Evolutionary conservation across 2,329 filamentous ascomycete species (phyloP), one percentile per base, ranked within the genome.

Genomic region (Xylariaceae sp.): DNA sequence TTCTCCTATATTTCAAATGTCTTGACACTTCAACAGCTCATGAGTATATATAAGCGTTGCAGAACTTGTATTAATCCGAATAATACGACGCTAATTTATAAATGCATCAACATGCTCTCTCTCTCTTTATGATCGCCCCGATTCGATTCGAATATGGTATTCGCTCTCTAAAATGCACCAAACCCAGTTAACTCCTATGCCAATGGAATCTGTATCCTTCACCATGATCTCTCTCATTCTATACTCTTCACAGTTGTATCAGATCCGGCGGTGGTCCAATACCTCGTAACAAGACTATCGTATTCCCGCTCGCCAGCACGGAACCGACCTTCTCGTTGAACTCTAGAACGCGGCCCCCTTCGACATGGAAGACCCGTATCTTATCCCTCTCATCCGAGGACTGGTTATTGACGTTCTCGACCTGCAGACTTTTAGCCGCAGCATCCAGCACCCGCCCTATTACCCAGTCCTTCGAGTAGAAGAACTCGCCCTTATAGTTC

Each of bases 331-430:
- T 92, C 74, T 97, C 92, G 23, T 83, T 86, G 69, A 95, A 99
- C 61, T 94, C 92, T 64, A 99, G 74, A 63, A 99, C 73, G 59
- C 91, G 79, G 0, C 94, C 94, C 0, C 88, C 90, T 71, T 99
- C 92, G 0, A 99, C 90, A 72, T 97, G 92, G 70, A 96, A 99
- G 0, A 99, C 86, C 7, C 94, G 78, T 65, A 99, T 73, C 73
- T 88, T 88, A 60, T 92, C 87, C 71, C 88, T 86, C 76, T 95
- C 90, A 10, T 87, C 82, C 2, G 82, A 83, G 0, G 85, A 87
- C 66, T 88, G 81, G 68, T 95, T 95, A 70, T 96, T 96, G 64
- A 93, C 75, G 66, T 96, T 96, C 69, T 89, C 82, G 7, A 95
- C 86, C 75, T 93, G 89, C 60, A 96, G 73, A 58, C 83, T 82